Percentiles rank a stretch among this genome's conserved stretches.
Conservation (phyloP, 495 filamentous ascomycete genomes). For the Penicillium taxi region DNA sequence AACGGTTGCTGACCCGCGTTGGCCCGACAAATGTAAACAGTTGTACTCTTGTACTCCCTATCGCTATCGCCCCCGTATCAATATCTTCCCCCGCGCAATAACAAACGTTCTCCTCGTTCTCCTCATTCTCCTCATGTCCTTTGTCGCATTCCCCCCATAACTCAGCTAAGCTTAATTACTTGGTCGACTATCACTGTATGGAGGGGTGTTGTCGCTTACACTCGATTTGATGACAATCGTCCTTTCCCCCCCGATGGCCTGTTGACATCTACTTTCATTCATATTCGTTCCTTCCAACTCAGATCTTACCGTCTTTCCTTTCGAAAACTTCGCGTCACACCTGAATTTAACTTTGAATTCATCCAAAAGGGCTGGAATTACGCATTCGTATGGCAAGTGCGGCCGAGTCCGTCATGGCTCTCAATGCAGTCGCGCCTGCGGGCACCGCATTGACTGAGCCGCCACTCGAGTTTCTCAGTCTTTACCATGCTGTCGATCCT, state of each 20-base stretch:
- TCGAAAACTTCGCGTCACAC: background rate
- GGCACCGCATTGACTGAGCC: slow-evolving; percentile 39
- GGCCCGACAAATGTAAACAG: slow-evolving; percentile 20
- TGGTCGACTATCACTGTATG: slow-evolving; percentile 11
- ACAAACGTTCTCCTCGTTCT: slow-evolving; percentile 18
- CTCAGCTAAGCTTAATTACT: slow-evolving; percentile 2
- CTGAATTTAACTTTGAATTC: no score
- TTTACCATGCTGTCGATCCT: slow-evolving; percentile 75
- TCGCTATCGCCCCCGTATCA: slow-evolving; percentile 18
- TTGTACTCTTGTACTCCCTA: slow-evolving; percentile 4
- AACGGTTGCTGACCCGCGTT: slow-evolving; percentile 17
- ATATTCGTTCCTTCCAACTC: slow-evolving; percentile 8
- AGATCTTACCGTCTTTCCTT: background rate
- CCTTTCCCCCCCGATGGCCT: slow-evolving; percentile 7
- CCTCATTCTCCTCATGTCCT: slow-evolving; percentile 2
- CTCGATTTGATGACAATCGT: slow-evolving; percentile 6
- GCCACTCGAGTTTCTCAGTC: slow-evolving; percentile 65
- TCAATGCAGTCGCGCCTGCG: slow-evolving; percentile 16
- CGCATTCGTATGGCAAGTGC: slow-evolving; percentile 9
- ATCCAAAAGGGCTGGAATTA: no score
- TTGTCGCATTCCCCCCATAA: slow-evolving; percentile 4
- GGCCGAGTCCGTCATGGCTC: slow-evolving; percentile 30
- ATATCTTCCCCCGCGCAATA: slow-evolving; percentile 22
- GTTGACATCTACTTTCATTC: slow-evolving; percentile 9
- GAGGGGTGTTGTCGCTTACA: slow-evolving; percentile 16